Evolutionary conservation across 345 rosid genomes (phyloP).

Genomic region (Conringia planisiliqua): DNA sequence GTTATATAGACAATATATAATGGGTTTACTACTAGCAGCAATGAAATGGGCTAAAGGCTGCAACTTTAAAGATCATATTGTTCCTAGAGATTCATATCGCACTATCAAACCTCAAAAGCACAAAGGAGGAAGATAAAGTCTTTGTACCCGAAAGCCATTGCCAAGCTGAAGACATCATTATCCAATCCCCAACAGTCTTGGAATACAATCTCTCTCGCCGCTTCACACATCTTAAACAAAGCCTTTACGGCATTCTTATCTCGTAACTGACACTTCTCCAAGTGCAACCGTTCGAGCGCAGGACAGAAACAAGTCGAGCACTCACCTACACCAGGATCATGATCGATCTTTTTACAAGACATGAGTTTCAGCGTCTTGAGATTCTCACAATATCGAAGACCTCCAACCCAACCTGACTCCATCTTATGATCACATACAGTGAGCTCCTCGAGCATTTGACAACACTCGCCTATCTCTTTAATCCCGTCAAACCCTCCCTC

Average conservation of each 20-base stretch:
- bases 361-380: slow-evolving; percentile 74
- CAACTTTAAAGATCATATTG: neutral
- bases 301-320: slow-evolving; percentile 51
- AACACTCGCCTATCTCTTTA: slow-evolving; percentile 89
- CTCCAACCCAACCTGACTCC: slow-evolving; percentile 94
- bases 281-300: slow-evolving; percentile 73
- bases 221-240: slow-evolving; percentile 65
- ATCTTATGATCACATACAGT: slow-evolving; percentile 75
- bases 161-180: slow-evolving; percentile 58
- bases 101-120: neutral
- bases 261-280: slow-evolving; percentile 77
- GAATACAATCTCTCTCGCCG: slow-evolving; percentile 63
- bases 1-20: neutral
- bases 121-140: neutral
- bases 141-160: slow-evolving; percentile 63
- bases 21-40: neutral
- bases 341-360: slow-evolving; percentile 74
- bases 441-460: slow-evolving; percentile 94
- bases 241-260: slow-evolving; percentile 56
- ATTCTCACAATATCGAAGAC: slow-evolving; percentile 74
- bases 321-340: slow-evolving; percentile 53
- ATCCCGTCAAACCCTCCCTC: slow-evolving; percentile 93
- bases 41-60: neutral
- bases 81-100: neutral
- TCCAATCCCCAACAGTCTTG: slow-evolving; percentile 97